Conservation (phyloP, 1,139 yeast genomes). For the Taphrina flavorubra region DNA sequence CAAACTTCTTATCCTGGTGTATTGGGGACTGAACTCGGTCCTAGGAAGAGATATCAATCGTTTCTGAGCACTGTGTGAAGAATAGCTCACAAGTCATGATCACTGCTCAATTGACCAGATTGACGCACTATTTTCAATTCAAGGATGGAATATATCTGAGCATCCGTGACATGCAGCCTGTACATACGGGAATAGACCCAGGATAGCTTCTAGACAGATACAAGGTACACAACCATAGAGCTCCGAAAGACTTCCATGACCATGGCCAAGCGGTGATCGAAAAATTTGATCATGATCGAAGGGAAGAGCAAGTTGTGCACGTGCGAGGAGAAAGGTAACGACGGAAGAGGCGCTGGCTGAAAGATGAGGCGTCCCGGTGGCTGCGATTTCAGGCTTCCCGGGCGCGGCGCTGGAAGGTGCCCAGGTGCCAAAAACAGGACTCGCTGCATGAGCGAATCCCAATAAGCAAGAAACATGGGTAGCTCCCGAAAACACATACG, state of each 20-base stretch:
- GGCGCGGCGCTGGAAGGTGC: constrained; percentile 13
- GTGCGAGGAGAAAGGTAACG: background rate
- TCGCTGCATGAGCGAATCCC: constrained; percentile 20
- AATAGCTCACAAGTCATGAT: too few species aligned
- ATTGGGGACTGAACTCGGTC: constrained; percentile 62
- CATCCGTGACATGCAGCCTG: too few species aligned
- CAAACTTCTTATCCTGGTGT: constrained; percentile 63
- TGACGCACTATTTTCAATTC: too few species aligned
- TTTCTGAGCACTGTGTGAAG: background rate
- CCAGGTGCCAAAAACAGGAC: constrained; percentile 16
- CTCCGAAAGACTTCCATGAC: too few species aligned
- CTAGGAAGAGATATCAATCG: constrained; percentile 38
- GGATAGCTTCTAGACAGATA: too few species aligned
- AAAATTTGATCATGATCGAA: too few species aligned
- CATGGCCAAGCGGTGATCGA: too few species aligned
- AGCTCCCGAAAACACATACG: constrained; percentile 13
- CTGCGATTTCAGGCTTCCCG: background rate
- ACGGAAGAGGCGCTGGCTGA: constrained; percentile 9
- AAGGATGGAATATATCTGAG: too few species aligned
- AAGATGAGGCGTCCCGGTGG: background rate
- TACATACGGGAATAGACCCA: too few species aligned
- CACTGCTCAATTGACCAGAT: too few species aligned
- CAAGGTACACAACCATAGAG: too few species aligned
- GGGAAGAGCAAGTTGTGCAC: background rate
- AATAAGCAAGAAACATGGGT: constrained; percentile 12